Evolutionary conservation across 2,329 filamentous ascomycete species (phyloP), one percentile per base, ranked within the genome.

Genomic region (Alternaria conjuncta): DNA sequence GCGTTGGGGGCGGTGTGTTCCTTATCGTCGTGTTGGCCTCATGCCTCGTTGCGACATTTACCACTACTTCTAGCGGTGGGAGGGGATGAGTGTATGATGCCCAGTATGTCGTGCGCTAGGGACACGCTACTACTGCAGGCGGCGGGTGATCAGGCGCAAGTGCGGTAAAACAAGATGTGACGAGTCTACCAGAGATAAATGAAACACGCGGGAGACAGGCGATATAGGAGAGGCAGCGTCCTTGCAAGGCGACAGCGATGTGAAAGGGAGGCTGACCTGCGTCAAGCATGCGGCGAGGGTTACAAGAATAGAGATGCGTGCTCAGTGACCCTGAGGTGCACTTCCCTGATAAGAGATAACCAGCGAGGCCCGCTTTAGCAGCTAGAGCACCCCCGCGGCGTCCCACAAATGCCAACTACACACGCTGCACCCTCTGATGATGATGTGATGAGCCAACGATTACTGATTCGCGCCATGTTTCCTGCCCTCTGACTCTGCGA

Each of bases 111-210:
- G 36, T 41, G 36, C 36, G 64, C 64, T 60, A 72, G 59, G 26
- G 21, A 49, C 50, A 62, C 68, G 67, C 71, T 74, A 74, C 60
- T 61, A 66, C 65, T 67, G 68, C 65, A 68, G 56, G 55, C 41
- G 59, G 61, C 57, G 63, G 63, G 59, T 65, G 68, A 68, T 69
- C 65, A 70, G 67, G 66, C 64, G 63, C 60, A 59, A 62, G 65
- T 49, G 50, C 45, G 57, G 64, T 49, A 57, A 63, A 55, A 61
- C 64, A 63, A 63, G 62, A 66, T 47, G 49, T 36, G 45, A 43
- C 47, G 12, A 53, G 20, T 32, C 13, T 25, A 50, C 51, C n/a
- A 56, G 44, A 50, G 47, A 30, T 21, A n/a, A 20, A 6, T 28
- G 20, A 15, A 49, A 43, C 44, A 57, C 55, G 10, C 15, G 20